Conservation (phyloP, 1,139 yeast genomes). For the Pichia norvegensis region DNA sequence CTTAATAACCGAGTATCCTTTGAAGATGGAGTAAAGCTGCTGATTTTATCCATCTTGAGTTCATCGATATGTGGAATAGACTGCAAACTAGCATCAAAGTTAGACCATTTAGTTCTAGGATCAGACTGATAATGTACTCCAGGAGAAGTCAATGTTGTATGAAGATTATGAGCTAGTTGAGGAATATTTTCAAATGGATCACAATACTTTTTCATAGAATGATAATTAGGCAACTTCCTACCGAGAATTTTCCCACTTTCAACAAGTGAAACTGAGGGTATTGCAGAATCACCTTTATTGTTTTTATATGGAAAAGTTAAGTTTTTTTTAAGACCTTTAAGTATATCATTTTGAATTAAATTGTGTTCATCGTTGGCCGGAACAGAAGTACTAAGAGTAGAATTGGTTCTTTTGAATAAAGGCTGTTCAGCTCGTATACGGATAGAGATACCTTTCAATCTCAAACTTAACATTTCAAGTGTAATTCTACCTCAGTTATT, state of each 20-base stretch:
- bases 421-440: background rate
- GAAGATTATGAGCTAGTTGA: constrained; percentile 52
- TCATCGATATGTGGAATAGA: constrained; percentile 59
- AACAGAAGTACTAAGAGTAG: background rate
- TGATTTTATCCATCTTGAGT: constrained; percentile 53
- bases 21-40: constrained; percentile 57
- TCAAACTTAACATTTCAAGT: background rate
- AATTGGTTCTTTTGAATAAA: too few relatives aligned
- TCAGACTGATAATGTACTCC: constrained; percentile 78
- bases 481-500: too few relatives aligned
- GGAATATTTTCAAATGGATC: constrained; percentile 30
- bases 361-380: background rate
- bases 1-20: constrained; percentile 51
- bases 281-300: constrained; percentile 1
- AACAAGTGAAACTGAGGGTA: constrained; percentile 3
- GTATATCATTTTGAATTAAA: background rate
- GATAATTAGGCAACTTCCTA: constrained; percentile 12
- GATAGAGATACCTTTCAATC: background rate
- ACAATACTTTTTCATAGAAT: constrained; percentile 15
- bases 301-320: background rate
- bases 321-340: background rate
- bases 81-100: constrained; percentile 57
- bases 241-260: background rate
- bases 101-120: constrained; percentile 64
- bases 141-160: constrained; percentile 67